phyloP scores from a whole-genome alignment of 768 basidiomycete genomes.

The Rickenella mellea region DNA sequence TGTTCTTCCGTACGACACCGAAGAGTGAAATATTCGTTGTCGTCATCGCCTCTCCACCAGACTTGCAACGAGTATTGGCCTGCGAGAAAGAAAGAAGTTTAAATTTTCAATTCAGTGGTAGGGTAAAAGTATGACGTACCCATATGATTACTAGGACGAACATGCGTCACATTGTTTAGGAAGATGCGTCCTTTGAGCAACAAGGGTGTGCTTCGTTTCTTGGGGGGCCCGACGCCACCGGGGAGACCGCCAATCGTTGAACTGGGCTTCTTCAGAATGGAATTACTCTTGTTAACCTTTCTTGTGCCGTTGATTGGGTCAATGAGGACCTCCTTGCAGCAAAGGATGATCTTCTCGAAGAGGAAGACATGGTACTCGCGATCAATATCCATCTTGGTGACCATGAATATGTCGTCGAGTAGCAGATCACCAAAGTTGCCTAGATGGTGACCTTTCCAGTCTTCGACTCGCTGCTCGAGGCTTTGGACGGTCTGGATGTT shows the following conservation, averaged over 20 bases:
- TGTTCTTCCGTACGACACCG: constrained; percentile 91
- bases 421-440: constrained; percentile 90
- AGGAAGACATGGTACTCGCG: constrained; percentile 98
- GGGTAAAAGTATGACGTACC: constrained; percentile 35
- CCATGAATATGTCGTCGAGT: constrained; percentile 90
- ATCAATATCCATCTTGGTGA: constrained; percentile 93
- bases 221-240: constrained; percentile 43
- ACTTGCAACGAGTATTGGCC: constrained; percentile 65
- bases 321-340: constrained; percentile 84
- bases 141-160: constrained; percentile 51
- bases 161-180: constrained; percentile 88
- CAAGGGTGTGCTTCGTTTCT: constrained; percentile 73
- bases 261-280: constrained; percentile 78
- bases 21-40: constrained; percentile 88
- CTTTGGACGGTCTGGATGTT: constrained; percentile 86
- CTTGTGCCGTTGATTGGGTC: constrained; percentile 45
- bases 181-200: constrained; percentile 95
- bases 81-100: neutral
- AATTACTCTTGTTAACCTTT: constrained; percentile 76
- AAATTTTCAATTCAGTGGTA: neutral
- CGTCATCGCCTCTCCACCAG: constrained; percentile 92
- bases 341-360: constrained; percentile 97
- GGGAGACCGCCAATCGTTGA: constrained; percentile 37
- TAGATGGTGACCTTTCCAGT: constrained; percentile 98
- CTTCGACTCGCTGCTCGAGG: constrained; percentile 79